A percentile compares a stretch with the other conserved stretches of the same genome.
Conservation (phyloP, 2,329 filamentous ascomycete species). For the Alternaria triticimaculans region DNA sequence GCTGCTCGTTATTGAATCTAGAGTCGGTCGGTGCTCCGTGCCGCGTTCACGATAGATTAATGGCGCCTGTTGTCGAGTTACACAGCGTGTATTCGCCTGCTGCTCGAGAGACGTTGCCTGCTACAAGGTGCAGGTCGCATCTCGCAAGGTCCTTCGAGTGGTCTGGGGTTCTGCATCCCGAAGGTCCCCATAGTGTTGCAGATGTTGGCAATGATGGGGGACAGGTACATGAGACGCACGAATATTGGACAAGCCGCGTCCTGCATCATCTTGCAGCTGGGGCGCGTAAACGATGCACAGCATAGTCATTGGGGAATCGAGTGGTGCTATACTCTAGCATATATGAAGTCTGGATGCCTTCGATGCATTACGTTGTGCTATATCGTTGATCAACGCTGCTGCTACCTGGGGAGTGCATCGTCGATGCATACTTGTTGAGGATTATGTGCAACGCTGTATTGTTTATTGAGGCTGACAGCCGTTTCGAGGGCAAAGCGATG, state of each 20-base stretch:
- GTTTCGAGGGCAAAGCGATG: constrained; percentile 4
- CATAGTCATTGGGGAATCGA: constrained; percentile 13
- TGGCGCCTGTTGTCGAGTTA: constrained; percentile 19
- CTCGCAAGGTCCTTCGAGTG: constrained; percentile 12
- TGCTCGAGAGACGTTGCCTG: constrained; percentile 18
- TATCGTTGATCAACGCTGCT: neutral
- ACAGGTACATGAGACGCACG: constrained; percentile 9
- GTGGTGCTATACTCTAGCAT: neutral
- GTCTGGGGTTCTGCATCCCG: constrained; percentile 21
- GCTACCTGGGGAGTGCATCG: neutral
- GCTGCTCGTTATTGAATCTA: constrained; percentile 9
- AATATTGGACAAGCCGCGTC: constrained; percentile 16
- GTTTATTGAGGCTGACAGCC: constrained; percentile 7
- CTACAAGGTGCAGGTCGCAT: constrained; percentile 12
- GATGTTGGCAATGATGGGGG: constrained; percentile 22
- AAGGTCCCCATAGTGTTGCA: constrained; percentile 31
- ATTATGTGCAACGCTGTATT: neutral
- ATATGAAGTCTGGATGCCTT: constrained; percentile 2
- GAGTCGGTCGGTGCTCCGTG: constrained; percentile 17
- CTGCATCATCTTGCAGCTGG: constrained; percentile 35
- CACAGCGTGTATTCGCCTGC: constrained; percentile 24
- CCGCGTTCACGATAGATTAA: constrained; percentile 33
- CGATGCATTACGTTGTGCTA: neutral
- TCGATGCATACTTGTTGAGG: neutral
- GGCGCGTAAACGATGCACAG: constrained; percentile 2